These are phyloP conservation scores for Teunomyces kruisii DNA, from an alignment of 805 yeast species.

Conservation along the genomic window DNA sequence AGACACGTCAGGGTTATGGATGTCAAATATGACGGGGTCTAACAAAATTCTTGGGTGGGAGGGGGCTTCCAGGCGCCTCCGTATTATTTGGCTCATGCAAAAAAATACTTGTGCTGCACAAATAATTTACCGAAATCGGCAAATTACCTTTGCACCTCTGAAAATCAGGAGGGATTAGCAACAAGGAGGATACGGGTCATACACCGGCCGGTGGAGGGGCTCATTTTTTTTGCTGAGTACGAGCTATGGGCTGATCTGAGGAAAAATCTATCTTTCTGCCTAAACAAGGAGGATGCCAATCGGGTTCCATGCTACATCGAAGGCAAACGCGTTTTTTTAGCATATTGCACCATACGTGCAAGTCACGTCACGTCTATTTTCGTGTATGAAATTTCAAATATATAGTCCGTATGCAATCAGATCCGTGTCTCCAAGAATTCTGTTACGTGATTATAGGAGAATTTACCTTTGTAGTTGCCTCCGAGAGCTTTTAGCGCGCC, in stretches of 20 bases:
- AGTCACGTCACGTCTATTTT: too few relatives aligned
- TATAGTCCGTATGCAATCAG: not conserved
- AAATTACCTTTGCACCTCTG: not conserved
- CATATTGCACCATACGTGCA: too few relatives aligned
- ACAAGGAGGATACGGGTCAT: not conserved
- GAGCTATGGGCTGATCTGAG: too few relatives aligned
- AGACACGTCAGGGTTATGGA: not conserved
- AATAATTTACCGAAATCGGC: not conserved
- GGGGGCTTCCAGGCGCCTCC: not conserved
- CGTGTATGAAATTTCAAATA: too few relatives aligned
- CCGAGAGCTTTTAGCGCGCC: constrained; percentile 22
- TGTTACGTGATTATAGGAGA: constrained; percentile 14
- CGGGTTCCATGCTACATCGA: too few relatives aligned
- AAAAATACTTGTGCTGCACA: constrained; percentile 1
- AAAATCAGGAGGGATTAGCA: not conserved
- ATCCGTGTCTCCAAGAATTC: constrained; percentile 14
- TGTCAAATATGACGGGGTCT: not conserved
- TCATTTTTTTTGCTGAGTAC: too few relatives aligned
- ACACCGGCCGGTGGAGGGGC: not conserved
- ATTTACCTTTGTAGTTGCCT: constrained; percentile 26
- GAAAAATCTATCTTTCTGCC: too few relatives aligned
- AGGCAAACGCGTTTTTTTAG: too few relatives aligned
- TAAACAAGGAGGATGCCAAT: too few relatives aligned
- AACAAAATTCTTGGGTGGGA: not conserved
- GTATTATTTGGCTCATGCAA: not conserved